Conservation (phyloP, 148 eudicot species). For the Bassia scoparia region DNA sequence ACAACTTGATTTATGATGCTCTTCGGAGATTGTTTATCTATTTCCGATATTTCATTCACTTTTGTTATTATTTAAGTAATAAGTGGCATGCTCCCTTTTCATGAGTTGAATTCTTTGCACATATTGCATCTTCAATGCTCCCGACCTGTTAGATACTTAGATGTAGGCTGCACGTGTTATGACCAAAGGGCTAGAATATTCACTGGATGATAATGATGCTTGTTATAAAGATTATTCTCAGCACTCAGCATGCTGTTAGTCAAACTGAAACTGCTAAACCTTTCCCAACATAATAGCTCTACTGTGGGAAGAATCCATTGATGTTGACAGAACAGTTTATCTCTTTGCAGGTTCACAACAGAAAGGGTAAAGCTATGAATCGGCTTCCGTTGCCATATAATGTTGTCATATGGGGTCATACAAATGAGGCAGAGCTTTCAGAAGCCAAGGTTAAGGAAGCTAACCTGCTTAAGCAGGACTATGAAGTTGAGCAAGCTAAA, state of each 20-base stretch:
- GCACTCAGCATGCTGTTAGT: neutral
- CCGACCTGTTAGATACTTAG: neutral
- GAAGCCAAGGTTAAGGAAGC: conserved; percentile 66
- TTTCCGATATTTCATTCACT: neutral
- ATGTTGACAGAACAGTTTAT: conserved; percentile 3
- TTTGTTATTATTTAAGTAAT: too few relatives aligned
- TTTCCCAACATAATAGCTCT: neutral
- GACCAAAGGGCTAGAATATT: neutral
- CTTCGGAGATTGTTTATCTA: neutral
- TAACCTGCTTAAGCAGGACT: conserved; percentile 65
- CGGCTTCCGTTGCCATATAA: conserved; percentile 44
- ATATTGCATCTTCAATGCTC: neutral
- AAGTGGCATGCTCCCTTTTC: neutral
- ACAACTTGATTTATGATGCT: neutral
- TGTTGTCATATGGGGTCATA: conserved; percentile 47
- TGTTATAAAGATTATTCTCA: too few relatives aligned
- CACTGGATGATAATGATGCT: neutral
- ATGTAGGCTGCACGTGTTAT: neutral
- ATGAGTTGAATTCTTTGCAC: neutral
- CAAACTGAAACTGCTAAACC: neutral
- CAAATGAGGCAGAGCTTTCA: conserved; percentile 42
- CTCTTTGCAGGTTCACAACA: conserved; percentile 41
- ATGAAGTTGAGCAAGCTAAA: conserved; percentile 75
- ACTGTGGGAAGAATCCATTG: neutral
- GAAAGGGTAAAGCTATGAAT: conserved; percentile 31